These are phyloP conservation scores for Coniosporium tulheliwenetii DNA, from an alignment of 2,329 filamentous ascomycete genomes.

Conservation along the genomic window DNA sequence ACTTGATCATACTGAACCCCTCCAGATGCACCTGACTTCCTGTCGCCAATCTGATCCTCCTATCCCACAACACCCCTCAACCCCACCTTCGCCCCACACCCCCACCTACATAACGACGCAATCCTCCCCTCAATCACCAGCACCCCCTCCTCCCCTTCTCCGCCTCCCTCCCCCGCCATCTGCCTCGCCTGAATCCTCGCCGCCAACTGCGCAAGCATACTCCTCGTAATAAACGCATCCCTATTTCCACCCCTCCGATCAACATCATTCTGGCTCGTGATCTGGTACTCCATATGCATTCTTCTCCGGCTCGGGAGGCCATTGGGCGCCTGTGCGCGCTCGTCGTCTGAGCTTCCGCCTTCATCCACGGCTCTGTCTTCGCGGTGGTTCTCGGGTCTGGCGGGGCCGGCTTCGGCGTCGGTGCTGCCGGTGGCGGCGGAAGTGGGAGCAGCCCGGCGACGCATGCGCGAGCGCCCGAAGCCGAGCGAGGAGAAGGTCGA, in stretches of 20 bases:
- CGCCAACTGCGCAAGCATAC: too few species aligned
- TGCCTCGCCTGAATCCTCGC: too few species aligned
- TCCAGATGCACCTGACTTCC: too few species aligned
- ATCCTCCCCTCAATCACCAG: too few species aligned
- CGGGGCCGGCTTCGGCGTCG: conserved; percentile 3
- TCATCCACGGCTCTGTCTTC: conserved; percentile 11
- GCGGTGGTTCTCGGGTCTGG: conserved; percentile 6
- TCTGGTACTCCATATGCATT: conserved; percentile 44
- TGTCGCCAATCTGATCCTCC: too few species aligned
- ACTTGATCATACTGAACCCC: too few species aligned
- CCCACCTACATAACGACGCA: too few species aligned
- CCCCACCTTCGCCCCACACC: too few species aligned
- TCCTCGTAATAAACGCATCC: conserved; percentile 37
- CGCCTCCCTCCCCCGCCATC: background rate
- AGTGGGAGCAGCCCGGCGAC: conserved; percentile 1
- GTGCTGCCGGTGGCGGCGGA: background rate
- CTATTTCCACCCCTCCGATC: conserved; percentile 40
- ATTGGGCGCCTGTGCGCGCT: conserved; percentile 20
- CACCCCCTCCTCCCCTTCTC: background rate
- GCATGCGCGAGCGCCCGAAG: conserved; percentile 9
- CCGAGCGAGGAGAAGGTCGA: conserved; percentile 24
- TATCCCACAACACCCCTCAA: too few species aligned
- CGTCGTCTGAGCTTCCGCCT: conserved; percentile 11
- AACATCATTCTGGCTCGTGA: conserved; percentile 46
- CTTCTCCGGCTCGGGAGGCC: conserved; percentile 41